Evolutionary conservation across 768 basidiomycete genomes (phyloP), one percentile per base, ranked within the genome.

Genomic region (Calocera viscosa): DNA sequence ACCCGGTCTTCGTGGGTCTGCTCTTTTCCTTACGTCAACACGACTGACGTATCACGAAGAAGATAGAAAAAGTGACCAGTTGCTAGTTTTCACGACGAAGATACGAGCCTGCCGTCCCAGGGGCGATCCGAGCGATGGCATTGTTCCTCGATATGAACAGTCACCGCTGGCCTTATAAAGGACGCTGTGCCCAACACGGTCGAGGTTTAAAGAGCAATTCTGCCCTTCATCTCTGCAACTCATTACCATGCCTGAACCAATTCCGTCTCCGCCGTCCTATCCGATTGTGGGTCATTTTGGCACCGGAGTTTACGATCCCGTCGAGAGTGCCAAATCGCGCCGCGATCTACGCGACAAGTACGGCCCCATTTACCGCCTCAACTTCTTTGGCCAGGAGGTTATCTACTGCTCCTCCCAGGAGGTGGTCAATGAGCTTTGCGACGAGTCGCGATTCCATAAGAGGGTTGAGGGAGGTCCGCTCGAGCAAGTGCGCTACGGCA

Each of bases 381-480:
- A 76, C 63, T 63, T 80, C 39, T 70, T 76, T 24, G 76, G 79
- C 78, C 60, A 30, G 14, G 53, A 28, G 26, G 10, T 60, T 14
- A 67, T 77, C 63, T 67, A 76, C 32, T 72, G 79, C 17, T 78
- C 73, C 63, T 75, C 75, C 14, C 75, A 79, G 40, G 76, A 74
- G 19, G 73, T 82, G 2, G 72, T 75, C 22, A 76, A 79, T 67
- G 80, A 82, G 69, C 71, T 79, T 2, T 77, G 76, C 39, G 77
- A 82, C 70, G 80, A 82, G 30, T 75, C 72, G 28, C 72, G 76
- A 12, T 82, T 81, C 73, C 70, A 74, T 24, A 82, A 82, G 71
- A 71, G 67, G 17, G 73, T 81, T 12, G 43, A n/a, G 7, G 38
- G 40, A 10, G 78, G 77, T 17, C 69, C 76, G 1, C 70, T 82